Percentiles rank a stretch among this genome's conserved stretches.
Conservation (phyloP, 1,139 yeast species). For the Yamadazyma atlantica region DNA sequence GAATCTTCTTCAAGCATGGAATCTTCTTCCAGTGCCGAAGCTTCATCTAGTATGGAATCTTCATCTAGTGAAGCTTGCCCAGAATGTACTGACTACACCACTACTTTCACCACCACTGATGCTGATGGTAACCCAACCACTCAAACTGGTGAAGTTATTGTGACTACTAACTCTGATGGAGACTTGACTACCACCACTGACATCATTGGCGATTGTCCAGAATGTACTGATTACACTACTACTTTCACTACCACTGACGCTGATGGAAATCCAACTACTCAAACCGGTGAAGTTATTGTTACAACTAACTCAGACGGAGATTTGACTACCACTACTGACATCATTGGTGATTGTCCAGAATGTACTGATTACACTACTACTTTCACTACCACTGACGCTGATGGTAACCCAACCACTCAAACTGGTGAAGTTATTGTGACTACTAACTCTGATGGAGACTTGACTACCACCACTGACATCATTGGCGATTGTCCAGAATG, state of each 20-base stretch:
- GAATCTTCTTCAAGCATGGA: constrained; percentile 1
- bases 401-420: background rate
- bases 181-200: constrained; percentile 5
- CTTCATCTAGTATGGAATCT: constrained; percentile 8
- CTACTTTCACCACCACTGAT: constrained; percentile 14
- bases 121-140: constrained; percentile 13
- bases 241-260: background rate
- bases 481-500: background rate
- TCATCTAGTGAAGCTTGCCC: constrained; percentile 8
- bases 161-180: constrained; percentile 12
- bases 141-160: constrained; percentile 10
- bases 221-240: background rate
- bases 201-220: background rate
- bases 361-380: background rate
- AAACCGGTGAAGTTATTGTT: background rate
- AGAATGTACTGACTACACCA: constrained; percentile 16
- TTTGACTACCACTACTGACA: background rate
- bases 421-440: background rate
- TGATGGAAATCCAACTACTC: background rate
- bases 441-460: background rate
- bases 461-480: background rate
- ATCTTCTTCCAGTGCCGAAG: background rate
- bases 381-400: background rate
- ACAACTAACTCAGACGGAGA: background rate
- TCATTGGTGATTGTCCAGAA: background rate